phyloP scores from a whole-genome alignment of 768 basidiomycete species.

The Sarcodon sp. region DNA sequence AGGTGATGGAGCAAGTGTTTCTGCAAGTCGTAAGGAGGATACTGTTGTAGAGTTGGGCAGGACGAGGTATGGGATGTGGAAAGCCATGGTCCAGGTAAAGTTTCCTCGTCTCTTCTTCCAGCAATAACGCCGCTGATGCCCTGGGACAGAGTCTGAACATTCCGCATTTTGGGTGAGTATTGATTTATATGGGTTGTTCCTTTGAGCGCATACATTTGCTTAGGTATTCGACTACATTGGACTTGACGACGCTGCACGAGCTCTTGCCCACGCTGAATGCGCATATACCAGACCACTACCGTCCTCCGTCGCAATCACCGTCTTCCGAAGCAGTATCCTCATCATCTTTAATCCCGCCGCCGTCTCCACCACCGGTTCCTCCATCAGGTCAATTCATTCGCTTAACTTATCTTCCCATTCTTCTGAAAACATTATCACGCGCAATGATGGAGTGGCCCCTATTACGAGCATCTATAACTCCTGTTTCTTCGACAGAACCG shows the following conservation, averaged over 20 bases:
- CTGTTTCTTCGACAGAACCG: conserved; percentile 5
- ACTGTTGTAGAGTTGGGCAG: conserved; percentile 59
- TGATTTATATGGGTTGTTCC: too few relatives aligned
- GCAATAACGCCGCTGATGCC: not conserved
- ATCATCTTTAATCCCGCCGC: conserved; percentile 23
- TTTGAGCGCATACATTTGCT: conserved; percentile 1
- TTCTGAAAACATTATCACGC: conserved; percentile 70
- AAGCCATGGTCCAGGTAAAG: conserved; percentile 71
- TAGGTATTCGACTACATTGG: conserved; percentile 65
- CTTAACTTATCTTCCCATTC: conserved; percentile 72
- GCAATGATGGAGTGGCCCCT: conserved; percentile 81
- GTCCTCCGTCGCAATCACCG: conserved; percentile 24
- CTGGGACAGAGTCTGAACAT: conserved; percentile 60
- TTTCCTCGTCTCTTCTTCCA: not conserved
- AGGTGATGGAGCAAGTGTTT: conserved; percentile 2
- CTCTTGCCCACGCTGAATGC: conserved; percentile 52
- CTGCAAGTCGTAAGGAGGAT: conserved; percentile 21
- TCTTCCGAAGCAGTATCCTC: conserved; percentile 23
- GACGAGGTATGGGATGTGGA: conserved; percentile 80
- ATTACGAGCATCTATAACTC: conserved; percentile 61
- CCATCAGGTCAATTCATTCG: conserved; percentile 43
- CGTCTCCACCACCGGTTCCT: conserved; percentile 29
- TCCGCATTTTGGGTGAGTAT: conserved; percentile 65
- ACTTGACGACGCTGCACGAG: conserved; percentile 56
- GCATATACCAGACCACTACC: conserved; percentile 50